Evolutionary conservation across 495 filamentous ascomycete species (phyloP).

Genomic region (Hyphodiscus hymeniophilus): DNA sequence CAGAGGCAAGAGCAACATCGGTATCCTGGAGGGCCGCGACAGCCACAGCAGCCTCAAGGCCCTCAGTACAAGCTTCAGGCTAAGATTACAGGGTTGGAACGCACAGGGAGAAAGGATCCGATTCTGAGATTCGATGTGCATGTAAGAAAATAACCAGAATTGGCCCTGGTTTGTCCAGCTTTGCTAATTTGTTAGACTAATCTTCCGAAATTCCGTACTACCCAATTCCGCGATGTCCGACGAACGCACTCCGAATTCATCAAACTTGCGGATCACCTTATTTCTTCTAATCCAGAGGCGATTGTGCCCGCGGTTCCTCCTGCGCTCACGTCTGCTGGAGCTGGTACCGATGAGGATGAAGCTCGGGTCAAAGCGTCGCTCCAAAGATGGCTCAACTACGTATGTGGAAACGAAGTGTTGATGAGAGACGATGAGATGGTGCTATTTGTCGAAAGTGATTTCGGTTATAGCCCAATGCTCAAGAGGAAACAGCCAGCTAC

Average conservation of each 20-base stretch:
- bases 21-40: conserved; percentile 30
- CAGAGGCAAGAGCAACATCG: conserved; percentile 32
- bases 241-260: conserved; percentile 92
- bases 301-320: conserved; percentile 96
- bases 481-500: conserved; percentile 96
- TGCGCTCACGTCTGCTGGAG: conserved; percentile 82
- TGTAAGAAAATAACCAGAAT: conserved; percentile 38
- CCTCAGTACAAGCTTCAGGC: conserved; percentile 82
- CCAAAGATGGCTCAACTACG: conserved; percentile 91
- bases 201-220: conserved; percentile 93
- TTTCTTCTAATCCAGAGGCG: conserved; percentile 92
- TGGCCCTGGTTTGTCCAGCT: conserved; percentile 2
- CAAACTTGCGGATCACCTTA: conserved; percentile 89
- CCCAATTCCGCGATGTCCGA: conserved; percentile 94
- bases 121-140: conserved; percentile 96
- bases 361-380: conserved; percentile 75
- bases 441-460: conserved; percentile 95
- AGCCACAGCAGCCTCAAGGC: conserved; percentile 25
- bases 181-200: conserved; percentile 60
- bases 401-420: conserved; percentile 85
- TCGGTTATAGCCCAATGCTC: conserved; percentile 93
- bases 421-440: conserved; percentile 95
- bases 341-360: conserved; percentile 96
- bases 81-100: conserved; percentile 87
- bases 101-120: conserved; percentile 89